phyloP scores from a whole-genome alignment of 208 protist species.

The Porcisia hertigi region DNA sequence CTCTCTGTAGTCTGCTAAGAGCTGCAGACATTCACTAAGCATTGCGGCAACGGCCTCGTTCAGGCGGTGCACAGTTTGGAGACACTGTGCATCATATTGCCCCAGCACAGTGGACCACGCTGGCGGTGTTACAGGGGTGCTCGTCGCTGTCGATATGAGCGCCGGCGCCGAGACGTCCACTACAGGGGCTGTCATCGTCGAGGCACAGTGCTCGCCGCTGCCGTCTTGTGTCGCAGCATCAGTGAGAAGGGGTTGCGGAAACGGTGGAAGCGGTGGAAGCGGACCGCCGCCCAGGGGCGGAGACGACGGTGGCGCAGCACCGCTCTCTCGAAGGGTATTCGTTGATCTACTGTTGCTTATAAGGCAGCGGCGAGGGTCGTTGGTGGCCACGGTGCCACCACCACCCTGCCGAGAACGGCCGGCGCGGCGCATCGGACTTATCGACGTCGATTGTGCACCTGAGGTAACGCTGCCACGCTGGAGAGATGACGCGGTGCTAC shows the following conservation, averaged over 20 bases:
- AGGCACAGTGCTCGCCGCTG: not conserved
- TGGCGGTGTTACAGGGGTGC: conserved; percentile 1
- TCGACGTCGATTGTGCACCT: conserved; percentile 7
- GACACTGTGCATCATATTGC: conserved; percentile 38
- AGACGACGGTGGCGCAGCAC: conserved; percentile 1
- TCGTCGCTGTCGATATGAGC: not conserved
- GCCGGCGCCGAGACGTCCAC: conserved; percentile 5
- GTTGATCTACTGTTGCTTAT: not conserved
- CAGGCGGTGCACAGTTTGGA: conserved; percentile 30
- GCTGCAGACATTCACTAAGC: conserved; percentile 27
- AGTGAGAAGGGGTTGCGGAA: not conserved
- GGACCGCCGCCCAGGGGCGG: not conserved
- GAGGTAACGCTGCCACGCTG: conserved; percentile 28
- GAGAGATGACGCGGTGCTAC: conserved; percentile 23
- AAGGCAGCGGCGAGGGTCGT: conserved; percentile 10
- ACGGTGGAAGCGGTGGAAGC: not conserved
- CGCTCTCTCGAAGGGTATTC: not conserved
- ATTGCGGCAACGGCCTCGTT: conserved; percentile 31
- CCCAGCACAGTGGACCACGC: conserved; percentile 23
- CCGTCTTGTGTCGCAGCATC: not conserved
- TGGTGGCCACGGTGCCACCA: not conserved
- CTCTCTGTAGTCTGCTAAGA: conserved; percentile 13
- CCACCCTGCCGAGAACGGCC: conserved; percentile 2
- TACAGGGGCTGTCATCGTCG: not conserved
- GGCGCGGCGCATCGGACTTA: conserved; percentile 20